Base-by-base conservation (phyloP, 2,329 filamentous ascomycete species). In the Simplicillium aogashimaense region DNA sequence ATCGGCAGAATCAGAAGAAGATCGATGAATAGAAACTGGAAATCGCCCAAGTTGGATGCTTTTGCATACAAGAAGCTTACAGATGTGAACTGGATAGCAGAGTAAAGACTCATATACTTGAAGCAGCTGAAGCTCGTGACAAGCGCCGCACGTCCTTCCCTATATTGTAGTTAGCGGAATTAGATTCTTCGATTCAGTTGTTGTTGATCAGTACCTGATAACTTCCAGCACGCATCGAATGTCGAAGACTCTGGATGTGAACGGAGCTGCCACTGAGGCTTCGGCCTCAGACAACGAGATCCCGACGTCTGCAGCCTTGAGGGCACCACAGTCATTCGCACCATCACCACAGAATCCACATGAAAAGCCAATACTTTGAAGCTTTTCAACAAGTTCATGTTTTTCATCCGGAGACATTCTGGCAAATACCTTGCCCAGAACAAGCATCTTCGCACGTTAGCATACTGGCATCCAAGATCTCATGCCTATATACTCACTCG, bases 111-210 rank as follows among this genome's bases (percentile, higher is more conserved):
- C 94, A 98, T 98, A 64, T 94, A 98, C 67, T 97, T 98, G 74
- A 98, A 98, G 67, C 92, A 98, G 66, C 86, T 94, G 67, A 98
- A 98, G 61, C 88, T 95, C 11, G 92, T 98, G n/a, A 97, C 89
- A 29, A 98, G 73, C 29, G 94, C 86, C 15, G 90, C 90, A 46
- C 94, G 81, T 15, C 92, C 92, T 67, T 98, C 92, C 49, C 88
- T 81, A 29, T 33, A 30, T 14, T 9, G 13, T 1, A 14, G 45
- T 62, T 47, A 62, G 51, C 33, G 30, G 13, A 25, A n/a, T 16
- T n/a, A n/a, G n/a, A 8, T 38, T 5, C 5, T 7, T 32, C 8
- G 10, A 30, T 2, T 2, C 7, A 4, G 14, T 13, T n/a, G 17
- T 20, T 7, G 8, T 20, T 20, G 58, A 59, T 50, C 33, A 39